Evolutionary conservation across 2,329 filamentous ascomycete genomes (phyloP).

Genomic region (Phoma sp.): DNA sequence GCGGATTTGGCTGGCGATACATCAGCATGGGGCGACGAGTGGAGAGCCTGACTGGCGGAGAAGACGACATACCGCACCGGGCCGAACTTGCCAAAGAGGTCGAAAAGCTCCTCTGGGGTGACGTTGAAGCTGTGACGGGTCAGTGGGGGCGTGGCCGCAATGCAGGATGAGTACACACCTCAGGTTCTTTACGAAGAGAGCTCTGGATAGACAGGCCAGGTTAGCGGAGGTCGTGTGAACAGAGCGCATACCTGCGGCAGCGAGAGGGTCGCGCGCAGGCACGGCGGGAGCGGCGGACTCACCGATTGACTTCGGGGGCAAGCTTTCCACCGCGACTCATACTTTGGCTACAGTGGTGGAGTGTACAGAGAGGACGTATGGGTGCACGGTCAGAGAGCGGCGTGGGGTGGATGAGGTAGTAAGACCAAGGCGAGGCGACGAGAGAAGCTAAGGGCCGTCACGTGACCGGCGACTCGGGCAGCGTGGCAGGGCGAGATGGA

Average conservation of each 20-base stretch:
- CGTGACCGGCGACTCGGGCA: constrained; percentile 11
- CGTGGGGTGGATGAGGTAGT: constrained; percentile 17
- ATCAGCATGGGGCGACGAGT: constrained; percentile 29
- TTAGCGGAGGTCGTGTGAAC: constrained; percentile 45
- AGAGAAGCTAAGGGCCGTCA: background rate
- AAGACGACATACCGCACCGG: constrained; percentile 78
- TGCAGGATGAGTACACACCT: constrained; percentile 65
- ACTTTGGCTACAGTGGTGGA: constrained; percentile 60
- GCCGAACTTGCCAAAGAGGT: constrained; percentile 97
- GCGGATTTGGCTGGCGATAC: constrained; percentile 81
- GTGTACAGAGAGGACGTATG: constrained; percentile 30
- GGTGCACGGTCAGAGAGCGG: constrained; percentile 20
- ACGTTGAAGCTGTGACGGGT: constrained; percentile 84
- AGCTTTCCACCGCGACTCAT: constrained; percentile 98
- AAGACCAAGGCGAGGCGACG: constrained; percentile 16
- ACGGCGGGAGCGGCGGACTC: constrained; percentile 51
- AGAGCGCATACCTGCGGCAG: constrained; percentile 29
- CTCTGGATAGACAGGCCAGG: constrained; percentile 63
- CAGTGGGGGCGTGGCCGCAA: constrained; percentile 8
- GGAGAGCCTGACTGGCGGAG: constrained; percentile 19
- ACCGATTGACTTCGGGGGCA: constrained; percentile 99
- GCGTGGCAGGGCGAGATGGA: background rate
- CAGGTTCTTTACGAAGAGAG: constrained; percentile 99
- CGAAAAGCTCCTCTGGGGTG: constrained; percentile 95
- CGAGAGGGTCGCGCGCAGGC: constrained; percentile 23